Conservation (phyloP, 768 basidiomycete genomes). For the Scleroderma citrinum region DNA sequence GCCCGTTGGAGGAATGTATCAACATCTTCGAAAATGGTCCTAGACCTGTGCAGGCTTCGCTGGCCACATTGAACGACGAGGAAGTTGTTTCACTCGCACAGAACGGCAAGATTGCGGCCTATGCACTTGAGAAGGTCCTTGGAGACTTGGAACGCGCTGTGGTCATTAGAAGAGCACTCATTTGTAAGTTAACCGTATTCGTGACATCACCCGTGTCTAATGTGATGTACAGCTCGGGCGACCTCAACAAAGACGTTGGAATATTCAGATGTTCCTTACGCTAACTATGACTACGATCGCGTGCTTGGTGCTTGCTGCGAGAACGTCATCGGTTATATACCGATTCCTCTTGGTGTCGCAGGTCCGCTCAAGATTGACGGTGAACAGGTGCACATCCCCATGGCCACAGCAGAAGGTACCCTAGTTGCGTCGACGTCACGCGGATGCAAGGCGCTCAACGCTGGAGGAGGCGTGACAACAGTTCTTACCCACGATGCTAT, state of each 20-base stretch:
- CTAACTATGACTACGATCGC: constrained; percentile 86
- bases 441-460: constrained; percentile 96
- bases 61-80: constrained; percentile 76
- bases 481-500: constrained; percentile 90
- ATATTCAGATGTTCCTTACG: constrained; percentile 71
- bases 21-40: constrained; percentile 75
- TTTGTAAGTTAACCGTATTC: constrained; percentile 58
- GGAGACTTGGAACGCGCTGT: constrained; percentile 87
- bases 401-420: constrained; percentile 99
- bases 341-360: constrained; percentile 92
- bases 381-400: constrained; percentile 80
- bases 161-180: constrained; percentile 74
- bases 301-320: constrained; percentile 98
- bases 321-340: constrained; percentile 97
- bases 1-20: constrained; percentile 72
- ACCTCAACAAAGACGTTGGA: constrained; percentile 83
- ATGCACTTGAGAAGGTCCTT: constrained; percentile 93
- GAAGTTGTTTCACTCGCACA: constrained; percentile 86
- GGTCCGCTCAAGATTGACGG: constrained; percentile 93
- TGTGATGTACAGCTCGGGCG: constrained; percentile 58
- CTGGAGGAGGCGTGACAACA: constrained; percentile 91
- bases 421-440: constrained; percentile 96
- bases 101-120: constrained; percentile 90
- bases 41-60: constrained; percentile 47
- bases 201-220: constrained; percentile 1